Percentiles rank a stretch among this genome's conserved stretches.
Conservation (phyloP, 2,329 filamentous ascomycete genomes). For the Capronia epimyces region DNA sequence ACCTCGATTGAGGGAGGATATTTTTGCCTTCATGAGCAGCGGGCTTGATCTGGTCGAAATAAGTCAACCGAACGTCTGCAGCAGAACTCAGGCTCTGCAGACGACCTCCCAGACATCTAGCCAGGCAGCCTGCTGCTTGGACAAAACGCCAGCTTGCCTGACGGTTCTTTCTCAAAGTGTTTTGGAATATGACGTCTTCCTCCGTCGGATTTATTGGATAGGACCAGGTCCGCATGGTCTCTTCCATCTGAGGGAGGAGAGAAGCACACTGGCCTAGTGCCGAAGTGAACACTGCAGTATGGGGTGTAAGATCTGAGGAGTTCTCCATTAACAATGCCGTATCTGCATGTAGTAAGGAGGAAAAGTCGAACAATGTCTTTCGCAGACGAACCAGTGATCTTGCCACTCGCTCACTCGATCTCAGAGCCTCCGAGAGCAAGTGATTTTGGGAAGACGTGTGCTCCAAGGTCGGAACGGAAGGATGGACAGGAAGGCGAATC, state of each 20-base stretch:
- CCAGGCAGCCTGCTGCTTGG: conserved; percentile 56
- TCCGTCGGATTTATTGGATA: conserved; percentile 54
- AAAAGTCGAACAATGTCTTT: conserved; percentile 52
- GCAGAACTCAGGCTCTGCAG: conserved; percentile 42
- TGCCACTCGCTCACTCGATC: conserved; percentile 51
- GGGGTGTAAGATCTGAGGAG: conserved; percentile 32
- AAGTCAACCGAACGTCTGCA: conserved; percentile 37
- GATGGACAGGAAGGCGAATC: conserved; percentile 42
- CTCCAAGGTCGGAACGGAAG: conserved; percentile 1
- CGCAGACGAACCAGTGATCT: conserved; percentile 51
- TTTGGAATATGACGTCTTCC: conserved; percentile 51
- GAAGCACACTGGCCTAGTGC: conserved; percentile 42
- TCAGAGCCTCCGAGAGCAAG: conserved; percentile 50
- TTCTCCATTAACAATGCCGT: conserved; percentile 31
- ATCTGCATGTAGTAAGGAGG: conserved; percentile 30
- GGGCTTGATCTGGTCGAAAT: conserved; percentile 47
- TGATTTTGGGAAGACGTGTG: conserved; percentile 39
- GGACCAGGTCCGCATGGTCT: conserved; percentile 51
- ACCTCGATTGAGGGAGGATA: conserved; percentile 43
- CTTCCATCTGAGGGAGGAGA: conserved; percentile 53
- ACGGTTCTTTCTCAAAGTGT: conserved; percentile 52
- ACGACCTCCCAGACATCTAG: conserved; percentile 52
- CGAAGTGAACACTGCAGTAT: conserved; percentile 38
- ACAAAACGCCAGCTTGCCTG: conserved; percentile 56
- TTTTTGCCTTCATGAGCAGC: conserved; percentile 39